phyloP scores from a whole-genome alignment of 306 rosid species.

The Nissolia schottii region DNA sequence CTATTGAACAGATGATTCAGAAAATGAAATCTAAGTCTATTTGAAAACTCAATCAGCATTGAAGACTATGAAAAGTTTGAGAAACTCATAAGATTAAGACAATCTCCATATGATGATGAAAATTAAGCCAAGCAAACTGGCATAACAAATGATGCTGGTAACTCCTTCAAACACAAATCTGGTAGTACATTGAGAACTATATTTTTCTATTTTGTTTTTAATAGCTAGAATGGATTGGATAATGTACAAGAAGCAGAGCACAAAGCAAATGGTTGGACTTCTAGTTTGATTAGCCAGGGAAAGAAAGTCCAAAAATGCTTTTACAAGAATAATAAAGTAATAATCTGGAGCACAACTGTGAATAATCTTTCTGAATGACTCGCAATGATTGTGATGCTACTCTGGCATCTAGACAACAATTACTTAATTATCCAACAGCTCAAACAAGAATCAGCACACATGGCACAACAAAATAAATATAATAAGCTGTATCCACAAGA shows the following conservation, averaged over 20 bases:
- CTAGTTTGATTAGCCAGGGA: slow-evolving; percentile 4
- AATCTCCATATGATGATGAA: slow-evolving; percentile 1
- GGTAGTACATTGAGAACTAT: not conserved
- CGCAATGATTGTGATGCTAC: slow-evolving; percentile 13
- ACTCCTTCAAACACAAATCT: slow-evolving; percentile 13
- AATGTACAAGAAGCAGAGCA: slow-evolving; percentile 12
- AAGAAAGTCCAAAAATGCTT: not conserved
- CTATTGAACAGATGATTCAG: not conserved
- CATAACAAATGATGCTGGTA: slow-evolving; percentile 8
- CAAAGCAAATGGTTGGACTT: slow-evolving; percentile 10
- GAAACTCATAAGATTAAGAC: not conserved
- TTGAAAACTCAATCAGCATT: slow-evolving; percentile 7
- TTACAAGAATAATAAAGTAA: slow-evolving; percentile 5
- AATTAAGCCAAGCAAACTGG: not conserved
- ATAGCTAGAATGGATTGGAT: not conserved
- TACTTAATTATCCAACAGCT: slow-evolving; percentile 10
- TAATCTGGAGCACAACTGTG: not conserved
- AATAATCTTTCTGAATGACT: not conserved
- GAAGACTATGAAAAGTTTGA: not conserved
- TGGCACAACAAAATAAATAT: not conserved
- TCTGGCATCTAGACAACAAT: slow-evolving; percentile 19
- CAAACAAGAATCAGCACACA: slow-evolving; percentile 22
- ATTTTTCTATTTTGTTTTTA: not conserved
- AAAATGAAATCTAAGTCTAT: not conserved
- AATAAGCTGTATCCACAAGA: not conserved